Percentiles rank a stretch among this genome's conserved stretches.
Evolutionary conservation across 75 land plant species (phyloP).

Genomic region (Sequoia sempervirens): DNA sequence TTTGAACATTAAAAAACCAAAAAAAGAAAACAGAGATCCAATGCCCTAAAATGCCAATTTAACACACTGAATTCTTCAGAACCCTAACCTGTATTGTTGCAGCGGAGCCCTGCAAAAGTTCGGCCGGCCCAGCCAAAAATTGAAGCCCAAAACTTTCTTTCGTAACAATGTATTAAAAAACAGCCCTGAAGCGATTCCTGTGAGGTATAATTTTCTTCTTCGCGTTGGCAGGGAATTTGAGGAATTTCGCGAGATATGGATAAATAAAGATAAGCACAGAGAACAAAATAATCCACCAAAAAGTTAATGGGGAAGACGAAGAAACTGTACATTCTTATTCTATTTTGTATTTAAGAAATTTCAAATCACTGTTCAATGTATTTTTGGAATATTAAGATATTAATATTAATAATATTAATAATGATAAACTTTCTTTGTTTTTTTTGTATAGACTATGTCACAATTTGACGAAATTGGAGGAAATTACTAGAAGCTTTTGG

Average conservation of each 20-base stretch:
- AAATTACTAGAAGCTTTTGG: too few relatives aligned
- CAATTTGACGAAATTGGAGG: background rate
- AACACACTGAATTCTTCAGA: background rate
- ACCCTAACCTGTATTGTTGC: background rate
- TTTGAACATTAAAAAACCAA: background rate
- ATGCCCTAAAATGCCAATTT: background rate
- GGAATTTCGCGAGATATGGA: background rate
- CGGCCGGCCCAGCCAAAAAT: background rate
- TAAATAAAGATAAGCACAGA: background rate
- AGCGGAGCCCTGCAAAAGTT: background rate
- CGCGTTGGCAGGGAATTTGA: background rate
- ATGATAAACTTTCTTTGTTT: background rate
- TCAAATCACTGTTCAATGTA: background rate
- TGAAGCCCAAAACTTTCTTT: background rate
- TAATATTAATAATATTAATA: background rate
- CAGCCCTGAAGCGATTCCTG: background rate
- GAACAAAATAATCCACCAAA: background rate
- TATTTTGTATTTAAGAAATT: background rate
- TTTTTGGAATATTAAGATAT: background rate
- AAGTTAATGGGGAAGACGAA: background rate
- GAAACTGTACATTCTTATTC: background rate
- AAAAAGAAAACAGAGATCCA: background rate
- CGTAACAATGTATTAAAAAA: background rate
- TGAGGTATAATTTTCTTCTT: background rate
- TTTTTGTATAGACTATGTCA: background rate